Base-by-base conservation (phyloP, 768 basidiomycete species). In the Strobilomyces dryophilus region DNA sequence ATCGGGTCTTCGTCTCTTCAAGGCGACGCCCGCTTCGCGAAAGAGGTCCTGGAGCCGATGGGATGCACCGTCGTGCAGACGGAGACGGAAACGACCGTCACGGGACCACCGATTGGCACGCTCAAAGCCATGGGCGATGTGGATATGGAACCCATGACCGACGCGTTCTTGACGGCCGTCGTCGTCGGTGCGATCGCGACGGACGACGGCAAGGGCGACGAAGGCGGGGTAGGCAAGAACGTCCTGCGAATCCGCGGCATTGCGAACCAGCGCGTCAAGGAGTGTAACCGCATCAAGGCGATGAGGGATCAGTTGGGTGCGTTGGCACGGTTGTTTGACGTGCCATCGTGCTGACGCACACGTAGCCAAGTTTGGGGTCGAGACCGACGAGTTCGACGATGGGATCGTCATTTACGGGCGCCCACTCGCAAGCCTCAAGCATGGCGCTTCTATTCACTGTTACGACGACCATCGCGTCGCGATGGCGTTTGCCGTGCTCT, bases 81-180 rank as follows among this genome's bases (percentile, higher is more conserved):
- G 0, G 81, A 77, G 26, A 87, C 82, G 0, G 85, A 89, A 68
- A 98, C 95, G 9, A 97, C 92, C 10, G 97, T 98, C 32, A 85
- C 81, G 0, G 97, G 97, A 0, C 95, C 95, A 4, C 85, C 89
- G 0, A 78, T 99, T 45, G 84, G 85, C 58, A 89, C 89, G 2
- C 78, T 97, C 46, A 90, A 89, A 47, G 51, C 60, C 0, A 58
- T 63, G 51, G 66, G 66, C 10, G 80, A 85, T 61, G 83, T 98
- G 20, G 92, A 98, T 66, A 98, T 98, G 97, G 93, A 97, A 70
- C 85, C 87, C n/a, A 98, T 99, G 97, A 99, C 97, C 8, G 97
- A 99, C 68, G 97, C 95, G 20, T 99, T 99, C 76, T 79, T 98
- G 73, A 98, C 39, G 26, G 95, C 97, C 9, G 89, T 84, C 11